Conservation (phyloP, 75 land plant species). For the Pseudotsuga menziesii region DNA sequence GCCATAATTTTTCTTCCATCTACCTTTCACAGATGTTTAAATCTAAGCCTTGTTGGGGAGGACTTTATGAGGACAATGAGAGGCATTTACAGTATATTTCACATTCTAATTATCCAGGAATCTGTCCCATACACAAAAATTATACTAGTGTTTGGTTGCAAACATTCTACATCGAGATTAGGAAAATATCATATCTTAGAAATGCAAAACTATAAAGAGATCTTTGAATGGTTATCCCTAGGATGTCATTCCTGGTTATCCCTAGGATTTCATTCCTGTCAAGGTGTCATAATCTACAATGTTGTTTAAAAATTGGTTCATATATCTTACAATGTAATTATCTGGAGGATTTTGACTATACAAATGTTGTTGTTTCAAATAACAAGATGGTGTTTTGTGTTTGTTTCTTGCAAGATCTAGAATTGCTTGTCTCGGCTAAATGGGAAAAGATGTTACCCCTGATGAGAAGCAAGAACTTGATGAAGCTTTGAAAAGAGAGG, state of each 20-base stretch:
- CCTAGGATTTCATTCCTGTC: no score
- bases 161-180: no score
- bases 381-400: background rate
- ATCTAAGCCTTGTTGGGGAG: no score
- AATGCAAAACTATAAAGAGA: no score
- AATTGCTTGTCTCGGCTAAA: constrained; percentile 69
- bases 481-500: constrained; percentile 94
- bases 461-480: constrained; percentile 98
- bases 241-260: no score
- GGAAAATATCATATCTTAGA: background rate
- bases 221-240: background rate
- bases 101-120: no score
- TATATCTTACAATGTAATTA: background rate
- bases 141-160: no score
- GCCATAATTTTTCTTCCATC: no score
- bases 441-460: constrained; percentile 81
- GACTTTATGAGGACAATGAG: no score
- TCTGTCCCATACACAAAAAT: no score
- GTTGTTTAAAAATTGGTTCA: background rate
- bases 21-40: no score
- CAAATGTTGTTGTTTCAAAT: background rate
- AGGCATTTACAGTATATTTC: no score
- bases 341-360: background rate
- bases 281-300: background rate
- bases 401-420: constrained; percentile 53